Base-by-base conservation (phyloP, 305 asterid genomes). In the Lippia alba region DNA sequence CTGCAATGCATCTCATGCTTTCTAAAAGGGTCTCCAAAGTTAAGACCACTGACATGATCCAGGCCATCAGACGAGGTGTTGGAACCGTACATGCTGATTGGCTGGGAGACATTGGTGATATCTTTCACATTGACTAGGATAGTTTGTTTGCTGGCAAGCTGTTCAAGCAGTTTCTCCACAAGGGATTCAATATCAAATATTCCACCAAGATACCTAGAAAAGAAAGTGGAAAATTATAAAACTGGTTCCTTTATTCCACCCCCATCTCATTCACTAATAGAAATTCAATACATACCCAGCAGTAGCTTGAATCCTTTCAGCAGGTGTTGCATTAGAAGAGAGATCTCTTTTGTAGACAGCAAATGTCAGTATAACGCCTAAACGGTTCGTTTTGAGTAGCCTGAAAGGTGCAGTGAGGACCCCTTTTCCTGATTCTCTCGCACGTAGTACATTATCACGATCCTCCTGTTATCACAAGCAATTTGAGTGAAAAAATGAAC, bases 1-100 rank as follows among this genome's bases (percentile, higher is more conserved):
- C 99, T 80, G 99, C 99, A 94, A 68, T 80, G 96, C 99, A 94
- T 94, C 82, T 92, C 99, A 73, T 94, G 99, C 80, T 87, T 94
- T 70, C 98, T 78, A 74, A 86, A 86, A 2, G 98, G 99, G 82
- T 92, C 98, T 76, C 97, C 99, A 65, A 94, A 94, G 86, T 89
- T 92, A 41, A 94, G 97, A 71, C 69, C 71, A 71, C 99, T 94
- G 72, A 86, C 88, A 73, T 33, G 85, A 78, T 63, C 76, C 76
- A 86, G 69, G 56, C 91, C 91, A 41, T 88, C 85, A 12, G 64
- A 69, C 4, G 86, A 74, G 49, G 84, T 75, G 75, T 79, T 82
- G 45, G 91, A 82, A 55, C 97, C 97, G 40, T 94, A 92, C 99
- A 94, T 94, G 84, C 98, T 92, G 76, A 94, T 94, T 36, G 89